Evolutionary conservation across 331 rosid species (phyloP), one percentile per base, ranked within the genome.

Genomic region (Quercus lobata): DNA sequence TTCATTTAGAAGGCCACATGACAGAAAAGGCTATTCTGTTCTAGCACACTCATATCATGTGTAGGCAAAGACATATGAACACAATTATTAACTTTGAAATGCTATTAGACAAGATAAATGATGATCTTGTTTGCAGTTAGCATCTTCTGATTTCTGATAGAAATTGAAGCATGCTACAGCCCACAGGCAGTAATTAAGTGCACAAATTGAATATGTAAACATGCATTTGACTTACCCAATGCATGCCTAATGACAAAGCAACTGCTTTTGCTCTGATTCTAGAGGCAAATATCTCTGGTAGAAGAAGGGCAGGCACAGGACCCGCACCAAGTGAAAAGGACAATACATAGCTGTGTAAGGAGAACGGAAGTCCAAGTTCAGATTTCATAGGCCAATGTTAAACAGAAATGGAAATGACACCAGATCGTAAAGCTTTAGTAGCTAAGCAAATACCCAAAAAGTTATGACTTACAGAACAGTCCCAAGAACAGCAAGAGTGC

Each of bases 261-360:
- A 95, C 97, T 37, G 97, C 98, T 83, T 95, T 95, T 19, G 98
- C 98, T 84, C 98, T 87, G 82, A 95, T 92, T 88, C 98, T 91
- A 34, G 97, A 92, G 76, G 97, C 94, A 85, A 95, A 95, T 76
- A 95, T 92, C 88, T 95, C 98, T 2, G 98, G 97, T 15, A 95
- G 89, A 84, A 95, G 98, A 83, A 95, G 97, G 41, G 94, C 98
- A 22, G 98, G 98, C 71, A 95, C 98, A n/a, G 98, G 98, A 78
- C 98, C 98, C 30, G 98, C 98, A 65, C 98, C 98, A 79, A 95
- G 97, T 41, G 98, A 91, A 90, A 95, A 95, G 63, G 98, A 95
- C 76, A 95, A 82, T n/a, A 92, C 98, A 75, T 95, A 95, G 77
- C 98, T 95, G 95, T 72, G 32, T 34, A 81, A 22, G 27, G 49